Evolutionary conservation across 2,329 filamentous ascomycete genomes (phyloP).

Genomic region (Stylonectria norvegica): DNA sequence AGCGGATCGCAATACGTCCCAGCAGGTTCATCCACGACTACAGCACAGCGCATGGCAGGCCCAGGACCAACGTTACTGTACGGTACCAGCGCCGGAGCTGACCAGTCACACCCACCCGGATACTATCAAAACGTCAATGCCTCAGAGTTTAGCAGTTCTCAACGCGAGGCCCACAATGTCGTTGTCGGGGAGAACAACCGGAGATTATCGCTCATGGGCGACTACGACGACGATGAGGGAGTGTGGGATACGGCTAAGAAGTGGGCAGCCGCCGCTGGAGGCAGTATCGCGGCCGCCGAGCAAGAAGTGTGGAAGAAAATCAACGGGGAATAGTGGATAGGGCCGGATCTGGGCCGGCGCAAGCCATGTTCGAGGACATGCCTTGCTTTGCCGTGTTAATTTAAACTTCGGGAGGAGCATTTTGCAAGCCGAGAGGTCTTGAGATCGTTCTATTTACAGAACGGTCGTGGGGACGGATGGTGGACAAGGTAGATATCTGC

Average conservation of each 20-base stretch:
- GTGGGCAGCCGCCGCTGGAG: slow-evolving; percentile 54
- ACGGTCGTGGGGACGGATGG: slow-evolving; percentile 11
- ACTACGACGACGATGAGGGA: slow-evolving; percentile 38
- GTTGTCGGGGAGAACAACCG: slow-evolving; percentile 25
- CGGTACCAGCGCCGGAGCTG: slow-evolving; percentile 24
- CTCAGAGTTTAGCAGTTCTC: slow-evolving; percentile 48
- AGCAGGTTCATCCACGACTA: slow-evolving; percentile 45
- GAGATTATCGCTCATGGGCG: slow-evolving; percentile 18
- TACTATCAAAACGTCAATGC: slow-evolving; percentile 56
- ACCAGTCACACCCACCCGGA: slow-evolving; percentile 48
- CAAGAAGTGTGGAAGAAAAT: slow-evolving; percentile 61
- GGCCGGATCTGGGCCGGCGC: slow-evolving; percentile 1
- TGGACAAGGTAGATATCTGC: slow-evolving; percentile 13
- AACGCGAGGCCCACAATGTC: slow-evolving; percentile 40
- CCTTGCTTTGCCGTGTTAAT: slow-evolving; percentile 19
- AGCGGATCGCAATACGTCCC: slow-evolving; percentile 39
- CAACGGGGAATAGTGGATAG: slow-evolving; percentile 48
- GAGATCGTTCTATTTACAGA: slow-evolving; percentile 26
- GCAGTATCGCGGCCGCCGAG: slow-evolving; percentile 56
- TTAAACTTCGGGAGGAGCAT: slow-evolving; percentile 20
- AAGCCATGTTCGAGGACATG: slow-evolving; percentile 16
- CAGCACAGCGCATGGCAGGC: slow-evolving; percentile 26
- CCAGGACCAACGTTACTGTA: slow-evolving; percentile 26
- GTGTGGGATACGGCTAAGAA: slow-evolving; percentile 57
- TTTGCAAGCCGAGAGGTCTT: slow-evolving; percentile 13